phyloP scores from a whole-genome alignment of 1,139 yeast species.

The Candida freyschussii region DNA sequence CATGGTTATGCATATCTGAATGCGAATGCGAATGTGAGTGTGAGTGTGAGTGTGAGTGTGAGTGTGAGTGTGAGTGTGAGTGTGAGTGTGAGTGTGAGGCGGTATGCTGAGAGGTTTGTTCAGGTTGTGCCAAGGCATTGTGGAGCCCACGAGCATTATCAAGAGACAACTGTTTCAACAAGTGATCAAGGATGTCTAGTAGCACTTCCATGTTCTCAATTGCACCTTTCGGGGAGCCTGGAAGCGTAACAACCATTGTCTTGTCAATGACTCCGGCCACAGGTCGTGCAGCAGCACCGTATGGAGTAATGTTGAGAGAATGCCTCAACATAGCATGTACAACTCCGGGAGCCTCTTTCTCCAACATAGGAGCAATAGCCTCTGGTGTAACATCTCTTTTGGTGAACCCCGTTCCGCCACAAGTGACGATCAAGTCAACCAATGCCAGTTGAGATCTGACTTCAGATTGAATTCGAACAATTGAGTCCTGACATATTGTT shows the following conservation, averaged over 20 bases:
- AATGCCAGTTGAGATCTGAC: neutral
- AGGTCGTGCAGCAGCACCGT: slow-evolving; percentile 43
- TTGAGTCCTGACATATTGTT: no score
- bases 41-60: slow-evolving; percentile 19
- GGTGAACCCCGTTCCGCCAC: slow-evolving; percentile 51
- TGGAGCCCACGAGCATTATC: slow-evolving; percentile 36
- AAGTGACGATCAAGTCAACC: slow-evolving; percentile 30
- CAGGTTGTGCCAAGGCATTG: slow-evolving; percentile 2
- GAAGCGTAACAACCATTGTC: slow-evolving; percentile 39
- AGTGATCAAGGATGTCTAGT: slow-evolving; percentile 36
- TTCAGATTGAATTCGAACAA: no score
- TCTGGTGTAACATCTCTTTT: slow-evolving; percentile 44
- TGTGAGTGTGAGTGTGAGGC: slow-evolving; percentile 3
- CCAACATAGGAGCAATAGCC: slow-evolving; percentile 37
- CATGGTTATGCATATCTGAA: slow-evolving; percentile 9
- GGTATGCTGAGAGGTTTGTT: no score
- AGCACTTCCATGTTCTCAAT: slow-evolving; percentile 38
- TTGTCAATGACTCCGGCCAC: slow-evolving; percentile 38
- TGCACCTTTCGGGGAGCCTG: slow-evolving; percentile 47
- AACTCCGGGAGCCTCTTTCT: slow-evolving; percentile 41
- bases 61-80: slow-evolving; percentile 17
- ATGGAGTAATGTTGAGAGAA: slow-evolving; percentile 38
- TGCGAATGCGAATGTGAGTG: slow-evolving; percentile 11
- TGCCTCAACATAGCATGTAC: slow-evolving; percentile 40
- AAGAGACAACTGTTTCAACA: slow-evolving; percentile 32